Evolutionary conservation across 1,284 basidiomycete genomes (phyloP).

Genomic region (Ustilago crameri): DNA sequence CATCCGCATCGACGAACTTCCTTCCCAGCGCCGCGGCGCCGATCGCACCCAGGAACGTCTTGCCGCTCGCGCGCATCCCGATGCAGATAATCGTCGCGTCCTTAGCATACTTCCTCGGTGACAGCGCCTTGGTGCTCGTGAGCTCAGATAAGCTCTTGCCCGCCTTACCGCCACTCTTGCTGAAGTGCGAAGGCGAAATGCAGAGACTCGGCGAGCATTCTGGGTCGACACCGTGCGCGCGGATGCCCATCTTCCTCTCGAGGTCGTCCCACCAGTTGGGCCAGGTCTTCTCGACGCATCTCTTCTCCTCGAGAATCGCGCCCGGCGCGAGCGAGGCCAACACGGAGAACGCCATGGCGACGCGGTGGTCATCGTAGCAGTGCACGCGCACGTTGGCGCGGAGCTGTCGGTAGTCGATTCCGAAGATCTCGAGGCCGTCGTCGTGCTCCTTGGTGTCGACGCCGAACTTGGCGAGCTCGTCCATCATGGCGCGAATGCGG

Average conservation of each 20-base stretch:
- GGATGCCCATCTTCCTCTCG: constrained; percentile 93
- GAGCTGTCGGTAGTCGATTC: constrained; percentile 75
- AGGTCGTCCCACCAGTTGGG: constrained; percentile 99
- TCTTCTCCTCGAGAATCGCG: constrained; percentile 90
- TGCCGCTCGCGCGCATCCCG: constrained; percentile 97
- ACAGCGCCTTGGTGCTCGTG: constrained; percentile 31
- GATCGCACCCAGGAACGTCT: constrained; percentile 85
- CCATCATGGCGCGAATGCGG: constrained; percentile 94
- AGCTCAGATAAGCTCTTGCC: constrained; percentile 12
- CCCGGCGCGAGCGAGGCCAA: constrained; percentile 78
- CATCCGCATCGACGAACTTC: constrained; percentile 88
- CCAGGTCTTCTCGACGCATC: constrained; percentile 99
- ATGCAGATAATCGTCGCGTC: constrained; percentile 83
- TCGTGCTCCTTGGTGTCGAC: constrained; percentile 90
- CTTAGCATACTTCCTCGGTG: constrained; percentile 68
- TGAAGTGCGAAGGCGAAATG: constrained; percentile 54
- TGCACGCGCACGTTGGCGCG: constrained; percentile 78
- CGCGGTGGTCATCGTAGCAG: constrained; percentile 98
- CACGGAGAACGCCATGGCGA: constrained; percentile 98
- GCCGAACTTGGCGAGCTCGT: constrained; percentile 94
- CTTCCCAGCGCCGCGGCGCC: constrained; percentile 81
- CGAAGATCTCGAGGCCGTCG: constrained; percentile 91
- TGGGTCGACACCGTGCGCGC: constrained; percentile 84
- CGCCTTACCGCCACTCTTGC: constrained; percentile 48
- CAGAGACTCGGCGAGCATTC: constrained; percentile 47